Conservation (phyloP, 768 basidiomycete species). For the Russula dissimulans region DNA sequence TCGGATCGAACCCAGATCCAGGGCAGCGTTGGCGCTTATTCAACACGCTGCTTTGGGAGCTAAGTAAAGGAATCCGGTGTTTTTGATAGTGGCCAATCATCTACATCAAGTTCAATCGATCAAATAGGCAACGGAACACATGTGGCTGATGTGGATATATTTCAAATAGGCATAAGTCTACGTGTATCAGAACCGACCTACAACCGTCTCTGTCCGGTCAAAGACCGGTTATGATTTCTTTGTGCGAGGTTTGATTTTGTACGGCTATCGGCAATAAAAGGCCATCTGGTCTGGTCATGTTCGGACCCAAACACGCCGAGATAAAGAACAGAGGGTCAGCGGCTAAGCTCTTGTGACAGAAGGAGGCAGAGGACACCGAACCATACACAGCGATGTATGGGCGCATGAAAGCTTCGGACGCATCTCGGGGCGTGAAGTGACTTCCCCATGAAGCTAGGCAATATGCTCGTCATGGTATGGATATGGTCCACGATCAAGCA, state of each 20-base stretch:
- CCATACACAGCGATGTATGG: not conserved
- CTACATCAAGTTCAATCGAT: not conserved
- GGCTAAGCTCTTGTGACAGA: too few species aligned
- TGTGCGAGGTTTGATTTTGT: not conserved
- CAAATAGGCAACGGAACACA: not conserved
- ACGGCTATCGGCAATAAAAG: too few species aligned
- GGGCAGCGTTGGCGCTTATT: slow-evolving; percentile 9
- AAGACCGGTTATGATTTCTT: too few species aligned
- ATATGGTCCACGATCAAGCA: not conserved
- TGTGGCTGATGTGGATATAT: too few species aligned
- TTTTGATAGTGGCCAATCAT: not conserved
- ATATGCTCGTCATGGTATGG: not conserved
- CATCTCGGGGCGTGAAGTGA: not conserved
- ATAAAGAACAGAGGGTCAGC: not conserved
- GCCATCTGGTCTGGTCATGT: not conserved
- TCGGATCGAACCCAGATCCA: slow-evolving; percentile 10
- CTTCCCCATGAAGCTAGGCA: not conserved
- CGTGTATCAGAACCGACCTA: too few species aligned
- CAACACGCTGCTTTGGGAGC: slow-evolving; percentile 5
- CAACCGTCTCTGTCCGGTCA: too few species aligned
- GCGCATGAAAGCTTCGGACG: not conserved
- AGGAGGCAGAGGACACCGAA: not conserved
- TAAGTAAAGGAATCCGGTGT: not conserved
- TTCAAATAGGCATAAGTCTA: too few species aligned
- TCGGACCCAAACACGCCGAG: not conserved